Evolutionary conservation across 164 flowering plant species (phyloP).

Genomic region (Stephania yunnanensis): DNA sequence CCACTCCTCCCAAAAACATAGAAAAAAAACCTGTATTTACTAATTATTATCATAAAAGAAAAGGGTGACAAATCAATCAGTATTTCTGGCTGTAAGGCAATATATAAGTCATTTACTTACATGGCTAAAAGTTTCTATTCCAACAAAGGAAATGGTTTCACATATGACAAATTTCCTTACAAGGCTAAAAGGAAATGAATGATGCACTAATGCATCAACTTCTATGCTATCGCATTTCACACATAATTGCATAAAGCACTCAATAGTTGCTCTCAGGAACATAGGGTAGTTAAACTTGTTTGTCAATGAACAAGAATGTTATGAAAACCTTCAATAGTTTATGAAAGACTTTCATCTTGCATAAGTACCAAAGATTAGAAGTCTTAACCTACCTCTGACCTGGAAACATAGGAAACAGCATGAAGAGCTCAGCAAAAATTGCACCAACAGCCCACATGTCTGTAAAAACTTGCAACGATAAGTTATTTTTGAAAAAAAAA

Average conservation of each 20-base stretch:
- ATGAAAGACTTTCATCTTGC: background rate
- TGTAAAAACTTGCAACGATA: conserved; percentile 20
- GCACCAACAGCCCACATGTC: conserved; percentile 97
- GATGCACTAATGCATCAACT: background rate
- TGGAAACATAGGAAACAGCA: conserved; percentile 63
- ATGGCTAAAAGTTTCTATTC: too few species aligned
- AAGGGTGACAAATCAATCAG: too few species aligned
- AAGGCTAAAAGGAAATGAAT: background rate
- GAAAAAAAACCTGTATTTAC: too few species aligned
- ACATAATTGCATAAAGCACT: background rate
- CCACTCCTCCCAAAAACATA: too few species aligned
- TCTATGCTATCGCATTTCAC: background rate
- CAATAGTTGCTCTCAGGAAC: background rate
- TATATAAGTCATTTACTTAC: too few species aligned
- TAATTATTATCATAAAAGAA: too few species aligned
- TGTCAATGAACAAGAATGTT: background rate
- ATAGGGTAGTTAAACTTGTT: too few species aligned
- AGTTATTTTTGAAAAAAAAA: conserved; percentile 6
- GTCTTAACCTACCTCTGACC: conserved; percentile 55
- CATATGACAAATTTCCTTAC: background rate
- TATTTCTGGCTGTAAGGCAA: too few species aligned
- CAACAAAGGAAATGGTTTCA: background rate
- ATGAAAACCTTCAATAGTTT: background rate
- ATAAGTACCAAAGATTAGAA: background rate
- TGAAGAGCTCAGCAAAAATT: conserved; percentile 80